Base-by-base conservation (phyloP, 352 stramenopile genomes). In the Aphanomyces euteiches region DNA sequence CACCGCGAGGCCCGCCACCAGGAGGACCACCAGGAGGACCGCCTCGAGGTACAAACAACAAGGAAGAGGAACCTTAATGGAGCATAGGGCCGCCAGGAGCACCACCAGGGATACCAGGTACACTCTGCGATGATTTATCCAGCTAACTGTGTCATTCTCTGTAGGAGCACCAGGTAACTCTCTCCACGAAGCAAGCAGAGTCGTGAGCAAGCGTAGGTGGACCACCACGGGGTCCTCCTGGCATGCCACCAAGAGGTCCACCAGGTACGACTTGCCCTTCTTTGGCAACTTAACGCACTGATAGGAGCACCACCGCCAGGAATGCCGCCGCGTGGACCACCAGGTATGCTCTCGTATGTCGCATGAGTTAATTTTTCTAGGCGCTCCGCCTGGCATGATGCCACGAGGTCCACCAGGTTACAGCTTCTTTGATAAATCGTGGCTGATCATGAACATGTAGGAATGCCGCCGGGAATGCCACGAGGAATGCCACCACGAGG, bases 161-260 rank as follows among this genome's bases (percentile, higher is more conserved):
- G 43, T 28, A 28, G 28, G 28, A 28, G 28, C 28, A 28, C 28
- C 28, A 28, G 28, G 28, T 28, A 28, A 28, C 28, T 28, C 28
- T 28, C 28, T 28, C 28, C 28, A 28, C 28, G 28, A 28, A 28
- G 28, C 28, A 28, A 28, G 28, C 28, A 28, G 28, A 28, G 28
- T 28, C 28, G 28, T 28, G 28, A 28, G 2, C 28, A 28, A 28
- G 28, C 19, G 19, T 72, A 73, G 34, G 56, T 28, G 43, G 69
- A 45, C 77, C 75, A 47, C 73, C 79, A 21, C 66, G 78, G 6
- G 77, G 75, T 56, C 68, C 75, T 15, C 73, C 78, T 63, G 75
- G 83, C 47, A 78, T 79, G 60, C 78, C 72, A 21, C 81, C 82
- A 17, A 19, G 76, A 61, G 34, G 19, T 61, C 60, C 54, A 57